These are phyloP conservation scores for Eucalyptus sp. DNA, from an alignment of 345 rosid species.

Conservation along the genomic window DNA sequence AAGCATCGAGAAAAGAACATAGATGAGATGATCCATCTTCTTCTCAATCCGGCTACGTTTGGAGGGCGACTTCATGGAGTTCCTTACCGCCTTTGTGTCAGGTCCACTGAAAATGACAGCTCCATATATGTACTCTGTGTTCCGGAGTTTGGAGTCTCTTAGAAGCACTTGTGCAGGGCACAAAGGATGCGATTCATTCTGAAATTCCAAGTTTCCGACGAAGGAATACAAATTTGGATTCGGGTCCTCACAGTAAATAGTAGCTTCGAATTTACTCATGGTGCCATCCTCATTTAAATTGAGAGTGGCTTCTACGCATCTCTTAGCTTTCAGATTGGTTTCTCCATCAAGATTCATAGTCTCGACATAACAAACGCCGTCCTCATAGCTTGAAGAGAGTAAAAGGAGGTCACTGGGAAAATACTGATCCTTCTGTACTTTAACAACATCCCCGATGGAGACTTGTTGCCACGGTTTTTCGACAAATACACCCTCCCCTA, in stretches of 20 bases:
- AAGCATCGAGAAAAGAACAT: conserved; percentile 45
- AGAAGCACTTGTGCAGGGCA: conserved; percentile 47
- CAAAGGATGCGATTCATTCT: conserved; percentile 31
- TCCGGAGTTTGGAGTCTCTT: conserved; percentile 70
- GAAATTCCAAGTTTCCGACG: conserved; percentile 52
- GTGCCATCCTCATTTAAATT: conserved; percentile 29
- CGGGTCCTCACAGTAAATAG: conserved; percentile 54
- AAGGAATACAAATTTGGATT: conserved; percentile 64
- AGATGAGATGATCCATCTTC: conserved; percentile 62
- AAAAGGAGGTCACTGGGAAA: conserved; percentile 61
- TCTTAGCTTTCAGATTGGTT: conserved; percentile 60
- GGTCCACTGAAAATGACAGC: conserved; percentile 58
- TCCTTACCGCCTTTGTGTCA: conserved; percentile 52
- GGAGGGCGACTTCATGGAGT: conserved; percentile 62
- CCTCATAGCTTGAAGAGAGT: conserved; percentile 62
- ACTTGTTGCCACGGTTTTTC: conserved; percentile 35
- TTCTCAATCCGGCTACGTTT: conserved; percentile 59
- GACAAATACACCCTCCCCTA: conserved; percentile 30
- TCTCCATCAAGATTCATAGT: conserved; percentile 85
- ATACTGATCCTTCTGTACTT: conserved; percentile 45
- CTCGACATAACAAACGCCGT: conserved; percentile 78
- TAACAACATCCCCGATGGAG: conserved; percentile 54
- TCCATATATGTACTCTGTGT: conserved; percentile 55
- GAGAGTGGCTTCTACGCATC: conserved; percentile 46
- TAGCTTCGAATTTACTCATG: conserved; percentile 26